Percentiles rank a stretch among this genome's conserved stretches.
Conservation (phyloP, 2,329 filamentous ascomycete genomes). For the Aureobasidium mangrovei region DNA sequence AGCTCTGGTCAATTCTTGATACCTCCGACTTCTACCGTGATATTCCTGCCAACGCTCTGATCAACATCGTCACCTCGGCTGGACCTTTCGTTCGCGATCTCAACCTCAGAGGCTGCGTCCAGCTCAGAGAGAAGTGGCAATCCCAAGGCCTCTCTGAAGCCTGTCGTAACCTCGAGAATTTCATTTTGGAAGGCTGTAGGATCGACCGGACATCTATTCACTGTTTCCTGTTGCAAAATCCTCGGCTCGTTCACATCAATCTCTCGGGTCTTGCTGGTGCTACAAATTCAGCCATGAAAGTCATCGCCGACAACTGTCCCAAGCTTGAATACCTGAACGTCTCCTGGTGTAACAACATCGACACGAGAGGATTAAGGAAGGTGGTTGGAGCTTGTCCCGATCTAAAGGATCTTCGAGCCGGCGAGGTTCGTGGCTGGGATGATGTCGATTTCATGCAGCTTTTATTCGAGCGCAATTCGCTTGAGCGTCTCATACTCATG, state of each 20-base stretch:
- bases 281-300: conserved; percentile 76
- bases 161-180: conserved; percentile 78
- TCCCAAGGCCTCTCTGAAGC: conserved; percentile 69
- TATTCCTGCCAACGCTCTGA: conserved; percentile 74
- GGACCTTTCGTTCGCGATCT: conserved; percentile 86
- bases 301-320: conserved; percentile 72
- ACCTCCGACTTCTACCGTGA: conserved; percentile 73
- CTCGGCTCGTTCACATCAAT: conserved; percentile 72
- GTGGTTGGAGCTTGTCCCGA: conserved; percentile 65
- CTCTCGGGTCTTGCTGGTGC: conserved; percentile 72
- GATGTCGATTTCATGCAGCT: conserved; percentile 61
- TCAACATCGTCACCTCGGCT: conserved; percentile 74
- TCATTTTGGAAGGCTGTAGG: conserved; percentile 80
- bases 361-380: conserved; percentile 63
- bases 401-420: conserved; percentile 70
- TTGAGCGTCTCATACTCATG: conserved; percentile 74
- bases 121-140: conserved; percentile 73
- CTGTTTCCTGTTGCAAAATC: conserved; percentile 70
- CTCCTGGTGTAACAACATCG: conserved; percentile 85
- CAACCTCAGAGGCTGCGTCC: conserved; percentile 84
- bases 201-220: conserved; percentile 73
- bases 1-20: conserved; percentile 81
- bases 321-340: conserved; percentile 79
- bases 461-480: conserved; percentile 69
- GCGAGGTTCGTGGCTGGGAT: conserved; percentile 73